Conservation (phyloP, 2,329 filamentous ascomycete species). For the Calonectria multiphialidica region DNA sequence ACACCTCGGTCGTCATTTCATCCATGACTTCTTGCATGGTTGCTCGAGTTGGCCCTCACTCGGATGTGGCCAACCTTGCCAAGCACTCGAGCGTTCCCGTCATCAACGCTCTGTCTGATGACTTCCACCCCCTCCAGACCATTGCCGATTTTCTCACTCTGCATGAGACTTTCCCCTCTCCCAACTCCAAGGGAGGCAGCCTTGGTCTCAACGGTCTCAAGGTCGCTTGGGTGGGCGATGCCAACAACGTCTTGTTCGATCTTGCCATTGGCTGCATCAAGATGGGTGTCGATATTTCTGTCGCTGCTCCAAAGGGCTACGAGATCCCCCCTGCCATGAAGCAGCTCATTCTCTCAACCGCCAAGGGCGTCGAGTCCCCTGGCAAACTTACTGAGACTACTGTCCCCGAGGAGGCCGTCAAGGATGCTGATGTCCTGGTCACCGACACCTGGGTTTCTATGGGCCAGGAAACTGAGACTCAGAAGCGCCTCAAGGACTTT, state of each 20-base stretch:
- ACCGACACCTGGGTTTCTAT: slow-evolving; percentile 99
- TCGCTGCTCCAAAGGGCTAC: slow-evolving; percentile 89
- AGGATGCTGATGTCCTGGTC: slow-evolving; percentile 88
- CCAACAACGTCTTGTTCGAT: slow-evolving; percentile 97
- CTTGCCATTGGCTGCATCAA: slow-evolving; percentile 90
- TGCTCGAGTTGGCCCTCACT: slow-evolving; percentile 81
- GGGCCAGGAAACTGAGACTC: slow-evolving; percentile 91
- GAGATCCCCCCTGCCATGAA: slow-evolving; percentile 83
- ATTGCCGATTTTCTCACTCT: slow-evolving; percentile 96
- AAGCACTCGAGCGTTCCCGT: slow-evolving; percentile 82
- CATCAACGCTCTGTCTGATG: slow-evolving; percentile 89
- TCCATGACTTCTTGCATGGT: slow-evolving; percentile 90
- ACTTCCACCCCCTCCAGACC: slow-evolving; percentile 93
- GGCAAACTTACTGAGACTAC: slow-evolving; percentile 81
- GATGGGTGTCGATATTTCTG: slow-evolving; percentile 85
- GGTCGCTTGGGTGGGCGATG: slow-evolving; percentile 95
- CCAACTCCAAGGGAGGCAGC: slow-evolving; percentile 49
- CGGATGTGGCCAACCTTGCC: slow-evolving; percentile 79
- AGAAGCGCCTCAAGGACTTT: slow-evolving; percentile 84
- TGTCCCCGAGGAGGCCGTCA: slow-evolving; percentile 86
- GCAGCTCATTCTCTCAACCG: slow-evolving; percentile 76
- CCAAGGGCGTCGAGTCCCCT: slow-evolving; percentile 65
- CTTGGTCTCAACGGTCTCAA: slow-evolving; percentile 87
- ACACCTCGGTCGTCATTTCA: slow-evolving; percentile 93
- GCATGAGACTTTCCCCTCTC: slow-evolving; percentile 77